Evolutionary conservation across 306 rosid genomes (phyloP).

Genomic region (Cucumis sativus): DNA sequence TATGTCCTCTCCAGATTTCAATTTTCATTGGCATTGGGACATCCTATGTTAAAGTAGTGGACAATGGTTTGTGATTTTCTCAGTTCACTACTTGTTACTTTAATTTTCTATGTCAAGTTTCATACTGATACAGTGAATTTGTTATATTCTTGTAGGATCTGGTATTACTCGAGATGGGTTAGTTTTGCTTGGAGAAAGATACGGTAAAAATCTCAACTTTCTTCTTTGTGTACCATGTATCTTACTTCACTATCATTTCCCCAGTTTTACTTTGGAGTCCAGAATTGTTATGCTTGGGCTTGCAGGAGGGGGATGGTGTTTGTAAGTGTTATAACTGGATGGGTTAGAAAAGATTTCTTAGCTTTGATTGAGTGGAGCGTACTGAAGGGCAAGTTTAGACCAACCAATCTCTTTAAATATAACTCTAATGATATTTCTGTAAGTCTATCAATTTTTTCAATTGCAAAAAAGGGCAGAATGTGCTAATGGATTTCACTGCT

Average conservation of each 20-base stretch:
- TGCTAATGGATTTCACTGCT: not conserved
- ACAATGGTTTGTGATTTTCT: conserved; percentile 46
- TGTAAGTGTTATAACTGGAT: not conserved
- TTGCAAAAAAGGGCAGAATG: not conserved
- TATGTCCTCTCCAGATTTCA: conserved; percentile 37
- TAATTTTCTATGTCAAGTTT: not conserved
- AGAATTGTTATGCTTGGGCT: not conserved
- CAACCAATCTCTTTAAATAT: not conserved
- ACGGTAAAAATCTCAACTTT: conserved; percentile 28
- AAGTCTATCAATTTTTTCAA: not conserved
- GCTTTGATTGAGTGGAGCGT: not conserved
- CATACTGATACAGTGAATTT: not conserved
- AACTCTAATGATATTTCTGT: not conserved
- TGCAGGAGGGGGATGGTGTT: not conserved
- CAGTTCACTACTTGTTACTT: not conserved
- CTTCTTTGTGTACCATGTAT: conserved; percentile 3
- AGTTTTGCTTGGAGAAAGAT: conserved; percentile 76
- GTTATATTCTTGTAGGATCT: conserved; percentile 34
- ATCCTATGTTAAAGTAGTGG: conserved; percentile 60
- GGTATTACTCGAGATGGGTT: conserved; percentile 80
- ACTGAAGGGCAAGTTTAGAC: not conserved
- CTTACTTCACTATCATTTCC: not conserved
- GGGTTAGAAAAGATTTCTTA: not conserved
- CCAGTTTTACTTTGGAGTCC: not conserved
- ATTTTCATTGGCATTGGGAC: conserved; percentile 48